phyloP scores from a whole-genome alignment of 257 asterid genomes.

The Fraxinus pennsylvanica region DNA sequence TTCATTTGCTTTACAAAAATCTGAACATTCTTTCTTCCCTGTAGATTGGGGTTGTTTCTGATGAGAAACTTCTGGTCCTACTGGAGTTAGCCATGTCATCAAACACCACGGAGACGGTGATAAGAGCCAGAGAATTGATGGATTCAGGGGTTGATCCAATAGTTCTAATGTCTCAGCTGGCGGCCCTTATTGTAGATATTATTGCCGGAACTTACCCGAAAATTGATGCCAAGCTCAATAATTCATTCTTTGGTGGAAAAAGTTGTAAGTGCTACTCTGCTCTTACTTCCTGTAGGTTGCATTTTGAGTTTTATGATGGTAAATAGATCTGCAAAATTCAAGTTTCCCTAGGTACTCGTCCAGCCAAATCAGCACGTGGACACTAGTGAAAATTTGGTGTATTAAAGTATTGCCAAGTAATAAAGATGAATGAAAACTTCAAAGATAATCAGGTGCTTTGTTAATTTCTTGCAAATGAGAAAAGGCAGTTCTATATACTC shows the following conservation, averaged over 20 bases:
- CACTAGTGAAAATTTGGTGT: neutral
- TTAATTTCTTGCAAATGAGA: neutral
- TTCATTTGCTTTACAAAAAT: neutral
- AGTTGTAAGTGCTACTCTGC: conserved; percentile 53
- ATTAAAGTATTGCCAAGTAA: neutral
- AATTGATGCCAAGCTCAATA: conserved; percentile 45
- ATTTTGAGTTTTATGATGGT: neutral
- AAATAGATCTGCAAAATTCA: conserved; percentile 1
- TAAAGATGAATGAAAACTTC: neutral
- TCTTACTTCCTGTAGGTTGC: conserved; percentile 6
- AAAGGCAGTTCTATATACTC: neutral
- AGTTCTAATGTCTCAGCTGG: conserved; percentile 90
- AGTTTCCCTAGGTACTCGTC: neutral
- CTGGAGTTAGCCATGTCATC: conserved; percentile 96
- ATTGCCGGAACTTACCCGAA: conserved; percentile 76
- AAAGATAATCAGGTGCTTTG: neutral
- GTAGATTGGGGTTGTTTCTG: conserved; percentile 97
- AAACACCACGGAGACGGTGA: conserved; percentile 90
- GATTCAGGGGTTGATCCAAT: conserved; percentile 91
- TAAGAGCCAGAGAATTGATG: conserved; percentile 81
- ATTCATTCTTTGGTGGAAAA: conserved; percentile 53
- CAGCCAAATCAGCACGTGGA: neutral
- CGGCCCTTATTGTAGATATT: conserved; percentile 85
- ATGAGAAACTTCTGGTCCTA: conserved; percentile 85
- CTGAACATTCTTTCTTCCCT: conserved; percentile 10